Conservation (phyloP, 2,329 filamentous ascomycete genomes). For the Rhinocladiella similis region DNA sequence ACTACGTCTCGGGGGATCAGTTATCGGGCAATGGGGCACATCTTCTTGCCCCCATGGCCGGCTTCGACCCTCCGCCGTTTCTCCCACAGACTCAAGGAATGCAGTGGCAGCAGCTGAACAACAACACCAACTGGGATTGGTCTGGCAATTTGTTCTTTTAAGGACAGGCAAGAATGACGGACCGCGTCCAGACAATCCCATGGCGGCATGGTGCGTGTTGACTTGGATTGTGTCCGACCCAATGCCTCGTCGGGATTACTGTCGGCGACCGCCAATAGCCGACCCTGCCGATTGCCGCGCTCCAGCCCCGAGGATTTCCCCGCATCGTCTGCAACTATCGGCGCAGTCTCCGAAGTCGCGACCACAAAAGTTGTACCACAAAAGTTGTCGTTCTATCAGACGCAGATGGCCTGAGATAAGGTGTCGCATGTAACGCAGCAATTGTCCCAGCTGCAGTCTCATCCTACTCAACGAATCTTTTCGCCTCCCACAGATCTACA, state of each 20-base stretch:
- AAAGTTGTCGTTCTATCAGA: too few relatives aligned
- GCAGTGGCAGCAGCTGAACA: conserved; percentile 37
- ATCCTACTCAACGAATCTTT: neutral
- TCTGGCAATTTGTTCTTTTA: conserved; percentile 34
- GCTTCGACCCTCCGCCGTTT: conserved; percentile 19
- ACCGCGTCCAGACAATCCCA: too few relatives aligned
- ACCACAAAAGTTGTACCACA: neutral
- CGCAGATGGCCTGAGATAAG: neutral
- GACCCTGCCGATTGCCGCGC: neutral
- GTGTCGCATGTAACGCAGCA: conserved; percentile 1
- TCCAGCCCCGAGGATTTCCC: conserved; percentile 1
- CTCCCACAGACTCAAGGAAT: conserved; percentile 20
- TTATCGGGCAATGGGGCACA: conserved; percentile 18
- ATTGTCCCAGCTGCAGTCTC: conserved; percentile 6
- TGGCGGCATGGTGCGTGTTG: neutral
- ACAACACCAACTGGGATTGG: conserved; percentile 38
- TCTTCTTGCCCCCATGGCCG: conserved; percentile 22
- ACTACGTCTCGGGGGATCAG: conserved; percentile 53
- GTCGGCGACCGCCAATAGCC: conserved; percentile 18
- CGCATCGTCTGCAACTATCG: conserved; percentile 7
- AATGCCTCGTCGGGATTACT: neutral
- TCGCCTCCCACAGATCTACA: neutral
- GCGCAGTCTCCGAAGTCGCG: conserved; percentile 9
- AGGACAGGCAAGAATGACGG: neutral
- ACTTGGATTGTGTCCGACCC: neutral